Base-by-base conservation (phyloP, 352 stramenopile species). In the Globisporangium carolinianum region DNA sequence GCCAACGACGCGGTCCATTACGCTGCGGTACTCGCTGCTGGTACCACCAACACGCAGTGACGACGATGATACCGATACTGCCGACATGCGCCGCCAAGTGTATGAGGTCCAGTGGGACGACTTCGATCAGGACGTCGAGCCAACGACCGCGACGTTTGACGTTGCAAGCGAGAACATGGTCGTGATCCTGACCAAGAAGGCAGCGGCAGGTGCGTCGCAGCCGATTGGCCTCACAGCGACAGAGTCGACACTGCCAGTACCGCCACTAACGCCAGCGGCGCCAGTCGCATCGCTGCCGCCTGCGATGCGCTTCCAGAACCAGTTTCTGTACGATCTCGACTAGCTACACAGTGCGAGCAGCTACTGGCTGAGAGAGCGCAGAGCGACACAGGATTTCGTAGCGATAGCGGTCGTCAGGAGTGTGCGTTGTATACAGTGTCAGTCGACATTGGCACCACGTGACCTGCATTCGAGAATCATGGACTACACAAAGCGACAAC, bases 131-230 rank as follows among this genome's bases (percentile, higher is more conserved):
- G 61, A 65, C 1, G 67, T 85, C 12, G 69, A 79, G 47, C 14
- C 58, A 7, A 60, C 57, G 6, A 64, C 43, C 5, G 67, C 65
- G 1, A 70, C 87, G 24, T 61, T 75, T 46, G 59, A 89, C 46
- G 79, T 86, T 18, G 81, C 81, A 11, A 87, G 56, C 35, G 79
- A 91, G 51, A 91, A 91, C 57, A 71, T 89, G 66, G 79, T 72
- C n/a, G 46, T 91, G 43, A 75, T 91, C 38, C 54, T 89, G 18
- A 58, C 12, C 5, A 71, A 79, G 48, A 83, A 84, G 39, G 7
- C 3, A 32, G 24, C 24, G 24, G 24, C 24, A 32, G 24, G 24
- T 32, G 24, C 24, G 24, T 32, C 24, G 24, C 24, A 32, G 24
- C 24, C 24, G 24, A 32, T 32, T 32, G 24, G 24, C 24, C 24